phyloP scores from a whole-genome alignment of 441 rosid species.

The Cnidoscolus chayamansa region DNA sequence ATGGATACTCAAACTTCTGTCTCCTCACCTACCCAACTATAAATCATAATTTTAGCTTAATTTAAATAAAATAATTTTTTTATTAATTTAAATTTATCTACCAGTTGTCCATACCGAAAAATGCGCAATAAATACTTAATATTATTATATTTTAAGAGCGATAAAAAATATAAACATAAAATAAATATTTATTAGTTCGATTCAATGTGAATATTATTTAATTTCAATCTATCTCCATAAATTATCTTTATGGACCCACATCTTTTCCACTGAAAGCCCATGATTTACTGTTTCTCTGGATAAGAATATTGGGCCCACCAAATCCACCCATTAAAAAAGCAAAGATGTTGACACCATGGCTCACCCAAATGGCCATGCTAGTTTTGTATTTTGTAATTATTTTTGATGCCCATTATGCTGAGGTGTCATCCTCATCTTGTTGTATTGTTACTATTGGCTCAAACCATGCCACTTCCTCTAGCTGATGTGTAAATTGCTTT shows the following conservation, averaged over 20 bases:
- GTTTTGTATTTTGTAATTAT: too few relatives aligned
- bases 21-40: background rate
- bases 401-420: background rate
- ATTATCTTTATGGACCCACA: conserved; percentile 7
- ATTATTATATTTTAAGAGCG: too few relatives aligned
- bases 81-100: too few relatives aligned
- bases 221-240: too few relatives aligned
- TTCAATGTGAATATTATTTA: too few relatives aligned
- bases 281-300: conserved; percentile 16
- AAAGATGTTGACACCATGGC: conserved; percentile 14
- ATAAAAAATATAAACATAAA: too few relatives aligned
- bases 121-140: too few relatives aligned
- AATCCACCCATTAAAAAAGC: background rate
- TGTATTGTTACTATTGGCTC: background rate
- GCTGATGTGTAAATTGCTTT: conserved; percentile 16
- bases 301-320: conserved; percentile 18
- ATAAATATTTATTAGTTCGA: too few relatives aligned
- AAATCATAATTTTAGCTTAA: background rate
- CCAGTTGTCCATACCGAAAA: too few relatives aligned
- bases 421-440: conserved; percentile 21
- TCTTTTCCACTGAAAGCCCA: background rate
- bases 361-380: background rate
- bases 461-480: background rate
- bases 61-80: too few relatives aligned
- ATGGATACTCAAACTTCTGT: background rate